Evolutionary conservation across 1,284 basidiomycete genomes (phyloP).

Genomic region (Meripilus lineatus): DNA sequence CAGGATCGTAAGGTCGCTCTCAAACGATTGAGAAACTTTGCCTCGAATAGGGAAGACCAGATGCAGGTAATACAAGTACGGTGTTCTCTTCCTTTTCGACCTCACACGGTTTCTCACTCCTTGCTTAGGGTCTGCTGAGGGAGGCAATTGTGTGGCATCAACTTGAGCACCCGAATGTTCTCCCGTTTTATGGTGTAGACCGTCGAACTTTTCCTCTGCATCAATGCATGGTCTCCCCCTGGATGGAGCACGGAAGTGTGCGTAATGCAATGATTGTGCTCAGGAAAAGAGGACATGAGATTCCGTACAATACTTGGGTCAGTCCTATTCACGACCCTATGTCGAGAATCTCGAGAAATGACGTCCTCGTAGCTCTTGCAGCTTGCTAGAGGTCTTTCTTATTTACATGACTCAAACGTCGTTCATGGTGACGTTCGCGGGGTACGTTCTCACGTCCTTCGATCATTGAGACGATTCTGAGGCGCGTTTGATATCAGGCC

Average conservation of each 20-base stretch:
- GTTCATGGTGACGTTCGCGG: constrained; percentile 8
- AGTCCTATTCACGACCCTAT: background rate
- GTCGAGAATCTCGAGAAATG: background rate
- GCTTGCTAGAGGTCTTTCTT: background rate
- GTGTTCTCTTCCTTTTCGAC: too few species aligned
- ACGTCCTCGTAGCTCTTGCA: background rate
- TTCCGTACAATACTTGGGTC: constrained; percentile 7
- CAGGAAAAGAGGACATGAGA: background rate
- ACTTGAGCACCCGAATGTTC: constrained; percentile 2
- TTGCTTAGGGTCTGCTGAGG: background rate
- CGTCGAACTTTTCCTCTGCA: background rate
- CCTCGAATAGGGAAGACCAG: background rate
- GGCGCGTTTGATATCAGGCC: constrained; percentile 6
- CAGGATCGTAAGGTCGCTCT: constrained; percentile 1
- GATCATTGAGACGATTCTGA: background rate
- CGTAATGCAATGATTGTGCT: constrained; percentile 5
- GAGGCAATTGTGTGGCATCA: constrained; percentile 9
- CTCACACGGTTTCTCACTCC: too few species aligned
- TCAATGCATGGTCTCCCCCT: constrained; percentile 8
- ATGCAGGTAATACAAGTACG: too few species aligned
- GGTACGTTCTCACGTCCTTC: constrained; percentile 1
- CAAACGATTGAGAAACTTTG: constrained; percentile 1
- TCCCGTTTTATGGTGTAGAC: constrained; percentile 6
- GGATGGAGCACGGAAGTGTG: constrained; percentile 9
- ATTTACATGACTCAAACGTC: background rate